These are phyloP conservation scores for Naganishia randhawae DNA, from an alignment of 768 basidiomycete genomes.

Conservation along the genomic window DNA sequence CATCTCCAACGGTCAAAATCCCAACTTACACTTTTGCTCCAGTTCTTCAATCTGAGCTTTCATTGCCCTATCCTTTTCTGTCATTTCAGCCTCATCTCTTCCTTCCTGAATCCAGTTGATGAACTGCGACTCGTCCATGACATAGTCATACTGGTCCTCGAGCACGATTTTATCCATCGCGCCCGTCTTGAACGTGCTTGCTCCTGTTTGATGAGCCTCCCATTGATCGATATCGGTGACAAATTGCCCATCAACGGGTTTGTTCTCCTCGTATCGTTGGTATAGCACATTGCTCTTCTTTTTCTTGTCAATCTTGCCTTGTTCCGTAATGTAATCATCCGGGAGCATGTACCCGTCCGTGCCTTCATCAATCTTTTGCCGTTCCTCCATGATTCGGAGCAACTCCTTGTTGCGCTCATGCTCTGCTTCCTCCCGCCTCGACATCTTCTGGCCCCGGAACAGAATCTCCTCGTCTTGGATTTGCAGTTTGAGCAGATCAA, in stretches of 20 bases:
- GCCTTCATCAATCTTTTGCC: constrained; percentile 89
- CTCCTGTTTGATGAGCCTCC: constrained; percentile 85
- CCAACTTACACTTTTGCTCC: constrained; percentile 71
- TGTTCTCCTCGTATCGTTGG: constrained; percentile 80
- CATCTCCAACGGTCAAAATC: not conserved
- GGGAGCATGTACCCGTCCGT: constrained; percentile 94
- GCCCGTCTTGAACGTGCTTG: constrained; percentile 84
- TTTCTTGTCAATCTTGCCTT: constrained; percentile 96
- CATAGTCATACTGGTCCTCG: constrained; percentile 88
- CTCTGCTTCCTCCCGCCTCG: constrained; percentile 74
- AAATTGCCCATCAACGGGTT: constrained; percentile 77
- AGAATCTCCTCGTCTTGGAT: constrained; percentile 90
- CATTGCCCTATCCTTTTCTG: constrained; percentile 76
- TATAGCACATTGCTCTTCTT: constrained; percentile 89
- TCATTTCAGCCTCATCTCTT: constrained; percentile 64
- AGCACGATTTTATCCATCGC: constrained; percentile 80
- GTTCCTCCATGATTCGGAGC: constrained; percentile 83
- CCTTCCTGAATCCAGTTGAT: constrained; percentile 89
- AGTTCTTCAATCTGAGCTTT: constrained; percentile 86
- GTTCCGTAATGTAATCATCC: constrained; percentile 96
- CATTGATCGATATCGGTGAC: constrained; percentile 96
- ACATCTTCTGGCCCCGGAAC: constrained; percentile 84
- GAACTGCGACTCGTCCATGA: constrained; percentile 95
- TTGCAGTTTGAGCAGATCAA: constrained; percentile 85
- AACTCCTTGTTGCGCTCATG: constrained; percentile 88